Evolutionary conservation across 2,329 filamentous ascomycete genomes (phyloP), one percentile per base, ranked within the genome.

Genomic region (Leptographium radiaticola): DNA sequence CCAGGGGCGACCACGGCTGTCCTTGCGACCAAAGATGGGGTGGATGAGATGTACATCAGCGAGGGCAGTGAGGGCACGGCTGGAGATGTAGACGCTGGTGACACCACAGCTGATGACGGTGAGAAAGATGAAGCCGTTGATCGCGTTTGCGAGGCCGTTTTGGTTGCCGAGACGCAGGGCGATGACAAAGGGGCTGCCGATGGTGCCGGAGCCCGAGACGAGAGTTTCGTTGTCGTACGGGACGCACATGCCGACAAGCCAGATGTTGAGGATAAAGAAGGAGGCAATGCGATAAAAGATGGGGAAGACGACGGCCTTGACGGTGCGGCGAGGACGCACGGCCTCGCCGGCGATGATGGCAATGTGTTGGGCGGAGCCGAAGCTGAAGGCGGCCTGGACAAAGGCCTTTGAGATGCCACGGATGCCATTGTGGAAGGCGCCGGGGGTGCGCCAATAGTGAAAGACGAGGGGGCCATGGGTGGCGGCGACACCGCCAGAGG

Each of bases 321-420:
- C 83, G 15, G 78, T 83, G 68, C 82, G 84, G 61, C 78, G 75
- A 8, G 86, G 86, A 64, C 89, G 81, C 46, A 77, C 75, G 7
- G 83, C 84, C 69, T 90, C 86, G 56, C 85, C 86, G 9, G 86
- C 86, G n/a, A 83, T 84, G 49, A 90, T 80, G 58, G 82, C 86
- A 10, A 89, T 79, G 33, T 84, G 70, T 62, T 85, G 80, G 2
- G 81, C 0, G 4, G 45, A 49, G 45, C 52, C 52, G 46, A 53
- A 49, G 52, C 52, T 53, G 39, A 53, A 53, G 53, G 55, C 53
- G 36, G 55, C 56, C 55, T 55, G 58, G 55, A 76, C 68, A 51
- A 79, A 74, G 7, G 72, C 51, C 49, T 46, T 51, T 0, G 65
- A 57, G 1, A 72, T 71, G 0, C 59, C 59, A 1, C 62, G 59